These are phyloP conservation scores for Syncephalis fuscata DNA, from an alignment of 371 early-diverging fungal genomes.

Conservation along the genomic window DNA sequence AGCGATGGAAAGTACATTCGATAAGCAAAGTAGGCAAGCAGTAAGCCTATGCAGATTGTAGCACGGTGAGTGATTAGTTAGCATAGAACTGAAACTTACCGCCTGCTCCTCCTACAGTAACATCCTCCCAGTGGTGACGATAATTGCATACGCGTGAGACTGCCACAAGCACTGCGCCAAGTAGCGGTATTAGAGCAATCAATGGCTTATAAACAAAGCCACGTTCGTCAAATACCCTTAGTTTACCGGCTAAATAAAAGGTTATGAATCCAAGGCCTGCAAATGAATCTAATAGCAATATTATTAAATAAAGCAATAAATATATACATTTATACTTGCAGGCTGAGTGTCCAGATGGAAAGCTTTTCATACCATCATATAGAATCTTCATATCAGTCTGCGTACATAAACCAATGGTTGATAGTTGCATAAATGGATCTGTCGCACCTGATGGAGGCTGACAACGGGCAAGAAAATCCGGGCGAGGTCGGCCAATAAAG, in stretches of 20 bases:
- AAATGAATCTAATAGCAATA: conserved; percentile 31
- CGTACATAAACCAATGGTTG: conserved; percentile 39
- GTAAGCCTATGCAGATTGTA: no score
- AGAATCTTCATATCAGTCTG: conserved; percentile 24
- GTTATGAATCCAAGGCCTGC: conserved; percentile 52
- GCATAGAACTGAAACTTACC: conserved; percentile 6
- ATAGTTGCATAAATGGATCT: conserved; percentile 25
- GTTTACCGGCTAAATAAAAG: conserved; percentile 51
- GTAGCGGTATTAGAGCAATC: conserved; percentile 33
- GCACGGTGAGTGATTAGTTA: no score
- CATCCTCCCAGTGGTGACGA: conserved; percentile 77
- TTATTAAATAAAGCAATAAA: not conserved
- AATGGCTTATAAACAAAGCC: conserved; percentile 55
- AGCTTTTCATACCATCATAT: conserved; percentile 73
- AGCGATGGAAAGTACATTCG: no score
- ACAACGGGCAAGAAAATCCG: conserved; percentile 86
- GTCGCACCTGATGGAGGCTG: conserved; percentile 25
- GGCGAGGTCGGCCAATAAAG: conserved; percentile 57
- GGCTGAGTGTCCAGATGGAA: conserved; percentile 91
- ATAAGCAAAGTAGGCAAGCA: no score
- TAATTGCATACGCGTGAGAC: conserved; percentile 58
- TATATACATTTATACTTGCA: no score
- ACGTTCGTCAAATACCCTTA: conserved; percentile 44
- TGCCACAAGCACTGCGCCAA: conserved; percentile 44
- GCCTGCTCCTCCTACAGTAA: conserved; percentile 37